Evolutionary conservation across 2,329 filamentous ascomycete genomes (phyloP), one percentile per base, ranked within the genome.

Genomic region (Alternaria ethzedia): DNA sequence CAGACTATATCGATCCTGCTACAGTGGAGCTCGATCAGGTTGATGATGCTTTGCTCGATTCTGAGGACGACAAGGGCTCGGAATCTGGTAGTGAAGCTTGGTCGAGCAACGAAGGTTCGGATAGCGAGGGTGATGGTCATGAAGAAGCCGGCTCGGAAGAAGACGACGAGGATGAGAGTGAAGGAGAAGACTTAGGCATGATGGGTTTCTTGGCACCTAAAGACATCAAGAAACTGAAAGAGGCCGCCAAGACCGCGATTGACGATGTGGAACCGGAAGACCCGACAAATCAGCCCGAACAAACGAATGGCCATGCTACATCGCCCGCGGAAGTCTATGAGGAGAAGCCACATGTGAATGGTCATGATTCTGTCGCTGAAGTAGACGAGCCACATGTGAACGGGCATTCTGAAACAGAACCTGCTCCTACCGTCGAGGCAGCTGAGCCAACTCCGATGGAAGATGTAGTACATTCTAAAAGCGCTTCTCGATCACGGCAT

Each of bases 311-410:
- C 17, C 64, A 80, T 26, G 77, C 78, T 8, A 76, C 79, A 3
- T 79, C 78, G 2, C 80, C 79, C 5, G 84, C 83, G 23, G 78
- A 76, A 21, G 75, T 82, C 15, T 81, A 80, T 12, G 82, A 82
- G 7, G 83, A 83, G 8, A 83, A 84, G 10, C 58, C 61, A 5
- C 56, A 64, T 13, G 41, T 57, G 4, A 72, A 75, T 54, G 71
- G 68, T 15, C 57, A 62, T 32, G 47, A 57, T 30, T 46, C 45
- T 1, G 23, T 30, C 44, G 45, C 51, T 17, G 59, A 66, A 11
- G 52, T 44, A 8, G 59, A 67, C 9, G 55, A 65, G 28, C 17
- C 55, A 5, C 61, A 68, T 26, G 54, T 62, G 26, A 73, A 74
- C 25, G 71, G 67, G 15, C 32, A 70, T 9, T 25, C 50, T 15